Conservation (phyloP, 2,329 filamentous ascomycete genomes). For the Colletotrichum australisinense region DNA sequence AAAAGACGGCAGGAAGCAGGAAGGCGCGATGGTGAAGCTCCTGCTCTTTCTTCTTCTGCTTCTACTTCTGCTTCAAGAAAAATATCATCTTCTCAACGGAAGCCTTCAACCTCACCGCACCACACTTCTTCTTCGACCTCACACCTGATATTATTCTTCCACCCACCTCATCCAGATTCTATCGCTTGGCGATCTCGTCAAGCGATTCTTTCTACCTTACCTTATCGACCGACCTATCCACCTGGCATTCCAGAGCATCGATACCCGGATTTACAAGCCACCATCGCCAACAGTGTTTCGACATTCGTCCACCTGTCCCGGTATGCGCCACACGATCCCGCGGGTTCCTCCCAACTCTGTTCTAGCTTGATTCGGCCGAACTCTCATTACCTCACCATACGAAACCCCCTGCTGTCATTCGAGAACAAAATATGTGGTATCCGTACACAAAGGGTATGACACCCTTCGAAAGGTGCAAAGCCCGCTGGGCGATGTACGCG, state of each 20-base stretch:
- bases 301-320: neutral
- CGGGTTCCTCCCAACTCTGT: neutral
- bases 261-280: neutral
- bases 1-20: neutral
- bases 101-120: neutral
- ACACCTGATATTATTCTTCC: neutral
- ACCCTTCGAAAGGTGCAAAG: neutral
- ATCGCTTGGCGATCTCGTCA: too few relatives aligned
- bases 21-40: neutral
- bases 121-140: neutral
- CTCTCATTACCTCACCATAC: neutral
- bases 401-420: neutral
- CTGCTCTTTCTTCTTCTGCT: neutral
- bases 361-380: neutral
- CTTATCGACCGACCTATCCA: neutral
- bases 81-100: neutral
- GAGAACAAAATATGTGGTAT: neutral
- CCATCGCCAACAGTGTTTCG: neutral
- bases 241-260: neutral
- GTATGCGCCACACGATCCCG: neutral
- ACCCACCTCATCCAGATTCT: too few relatives aligned
- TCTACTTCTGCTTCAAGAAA: too few relatives aligned
- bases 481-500: conserved; percentile 7
- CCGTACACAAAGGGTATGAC: conserved; percentile 1
- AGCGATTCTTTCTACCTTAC: neutral